Conservation (phyloP, 495 filamentous ascomycete genomes). For the Cetradonia linearis region DNA sequence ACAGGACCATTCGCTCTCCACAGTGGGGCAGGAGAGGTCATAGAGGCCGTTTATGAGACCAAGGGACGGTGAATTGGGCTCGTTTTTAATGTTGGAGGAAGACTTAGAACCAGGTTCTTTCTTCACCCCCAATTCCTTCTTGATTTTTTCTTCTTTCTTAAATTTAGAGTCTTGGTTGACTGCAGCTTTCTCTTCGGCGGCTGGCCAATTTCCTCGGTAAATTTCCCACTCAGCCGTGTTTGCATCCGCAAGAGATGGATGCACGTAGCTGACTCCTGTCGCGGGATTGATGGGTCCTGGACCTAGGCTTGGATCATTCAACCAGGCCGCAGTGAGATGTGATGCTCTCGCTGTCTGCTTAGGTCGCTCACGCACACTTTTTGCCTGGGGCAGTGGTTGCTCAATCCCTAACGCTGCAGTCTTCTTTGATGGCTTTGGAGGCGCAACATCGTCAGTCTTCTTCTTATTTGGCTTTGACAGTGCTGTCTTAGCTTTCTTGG, state of each 20-base stretch:
- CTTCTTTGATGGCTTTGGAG: constrained; percentile 7
- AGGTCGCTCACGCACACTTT: background rate
- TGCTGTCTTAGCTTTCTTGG: constrained; percentile 6
- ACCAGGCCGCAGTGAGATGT: constrained; percentile 1
- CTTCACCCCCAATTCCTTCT: constrained; percentile 22
- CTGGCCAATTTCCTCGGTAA: no score
- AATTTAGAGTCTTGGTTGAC: constrained; percentile 21
- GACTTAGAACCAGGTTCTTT: constrained; percentile 9
- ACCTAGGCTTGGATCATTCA: constrained; percentile 1
- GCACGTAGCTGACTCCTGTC: background rate
- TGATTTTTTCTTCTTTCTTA: constrained; percentile 20
- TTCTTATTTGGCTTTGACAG: constrained; percentile 16
- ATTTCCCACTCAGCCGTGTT: no score
- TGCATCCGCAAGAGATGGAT: no score
- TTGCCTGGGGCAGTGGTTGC: background rate
- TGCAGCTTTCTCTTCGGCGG: no score
- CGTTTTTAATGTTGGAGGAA: constrained; percentile 12
- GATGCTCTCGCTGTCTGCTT: constrained; percentile 10
- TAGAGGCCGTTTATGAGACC: constrained; percentile 42
- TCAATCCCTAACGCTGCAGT: background rate
- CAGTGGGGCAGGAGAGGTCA: constrained; percentile 25
- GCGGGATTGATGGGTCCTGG: background rate
- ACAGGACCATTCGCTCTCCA: constrained; percentile 13
- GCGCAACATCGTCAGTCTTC: constrained; percentile 30
- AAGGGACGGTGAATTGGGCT: constrained; percentile 19